Percentiles rank a stretch among this genome's conserved stretches.
phyloP scores from a whole-genome alignment of 139 green algal species.

The Zygnema circumcarinatum region DNA sequence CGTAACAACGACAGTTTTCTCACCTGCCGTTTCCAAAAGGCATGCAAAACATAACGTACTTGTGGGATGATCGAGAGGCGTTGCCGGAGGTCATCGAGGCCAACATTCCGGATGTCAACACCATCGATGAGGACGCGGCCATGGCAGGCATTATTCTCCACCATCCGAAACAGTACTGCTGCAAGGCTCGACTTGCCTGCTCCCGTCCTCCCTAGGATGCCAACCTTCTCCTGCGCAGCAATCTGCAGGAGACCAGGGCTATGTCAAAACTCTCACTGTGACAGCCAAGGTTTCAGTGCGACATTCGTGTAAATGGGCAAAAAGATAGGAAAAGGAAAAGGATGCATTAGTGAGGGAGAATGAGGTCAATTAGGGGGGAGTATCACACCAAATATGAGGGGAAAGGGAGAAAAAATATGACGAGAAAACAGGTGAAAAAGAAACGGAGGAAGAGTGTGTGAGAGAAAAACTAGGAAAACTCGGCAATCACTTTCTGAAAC shows the following conservation, averaged over 20 bases:
- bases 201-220: constrained; percentile 54
- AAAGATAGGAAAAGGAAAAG: constrained; percentile 1
- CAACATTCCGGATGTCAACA: constrained; percentile 78
- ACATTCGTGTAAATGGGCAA: background rate
- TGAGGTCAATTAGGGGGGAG: too few relatives aligned
- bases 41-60: constrained; percentile 19
- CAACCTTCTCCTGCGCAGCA: constrained; percentile 35
- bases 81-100: constrained; percentile 71
- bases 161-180: constrained; percentile 75
- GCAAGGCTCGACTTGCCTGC: constrained; percentile 77
- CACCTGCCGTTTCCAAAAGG: too few relatives aligned
- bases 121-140: constrained; percentile 82
- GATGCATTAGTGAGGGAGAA: background rate
- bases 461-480: too few relatives aligned
- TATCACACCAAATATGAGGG: too few relatives aligned
- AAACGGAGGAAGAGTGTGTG: too few relatives aligned
- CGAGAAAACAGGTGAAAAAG: too few relatives aligned
- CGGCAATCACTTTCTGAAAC: too few relatives aligned
- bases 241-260: constrained; percentile 23
- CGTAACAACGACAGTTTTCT: too few relatives aligned
- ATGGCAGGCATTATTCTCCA: constrained; percentile 40
- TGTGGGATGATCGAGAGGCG: constrained; percentile 74
- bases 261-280: background rate
- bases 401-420: too few relatives aligned
- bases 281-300: background rate